Conservation (phyloP, 345 rosid genomes). For the Pugionium cornutum region DNA sequence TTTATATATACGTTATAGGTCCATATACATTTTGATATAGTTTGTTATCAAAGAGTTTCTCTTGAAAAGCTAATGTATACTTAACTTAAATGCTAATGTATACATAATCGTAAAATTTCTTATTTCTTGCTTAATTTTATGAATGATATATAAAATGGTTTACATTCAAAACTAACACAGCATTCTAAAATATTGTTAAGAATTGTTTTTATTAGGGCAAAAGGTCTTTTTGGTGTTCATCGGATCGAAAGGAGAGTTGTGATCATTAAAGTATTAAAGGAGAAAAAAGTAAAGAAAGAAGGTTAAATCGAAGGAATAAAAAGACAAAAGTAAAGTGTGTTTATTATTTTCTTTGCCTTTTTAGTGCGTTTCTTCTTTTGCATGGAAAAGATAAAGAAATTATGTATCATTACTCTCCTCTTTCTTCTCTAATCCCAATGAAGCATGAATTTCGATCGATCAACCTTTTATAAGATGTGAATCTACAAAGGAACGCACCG, state of each 20-base stretch:
- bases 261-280: constrained; percentile 43
- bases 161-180: too few species aligned
- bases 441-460: constrained; percentile 37
- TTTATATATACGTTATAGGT: too few species aligned
- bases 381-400: constrained; percentile 42
- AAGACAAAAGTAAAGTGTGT: constrained; percentile 20
- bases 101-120: too few species aligned
- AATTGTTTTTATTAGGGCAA: not conserved
- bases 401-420: constrained; percentile 37
- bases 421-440: constrained; percentile 39
- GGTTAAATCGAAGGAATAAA: constrained; percentile 35
- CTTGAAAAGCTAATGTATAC: too few species aligned
- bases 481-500: constrained; percentile 27
- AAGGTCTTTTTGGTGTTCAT: constrained; percentile 41
- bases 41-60: too few species aligned
- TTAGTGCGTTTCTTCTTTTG: constrained; percentile 41
- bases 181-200: too few species aligned
- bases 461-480: constrained; percentile 8
- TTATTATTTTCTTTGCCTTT: constrained; percentile 32
- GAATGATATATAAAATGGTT: too few species aligned
- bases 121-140: too few species aligned
- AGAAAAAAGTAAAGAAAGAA: constrained; percentile 37
- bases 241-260: constrained; percentile 38
- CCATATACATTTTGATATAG: too few species aligned
- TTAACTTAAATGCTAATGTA: too few species aligned